These are phyloP conservation scores for Garcia nutans DNA, from an alignment of 345 rosid genomes.

Conservation along the genomic window DNA sequence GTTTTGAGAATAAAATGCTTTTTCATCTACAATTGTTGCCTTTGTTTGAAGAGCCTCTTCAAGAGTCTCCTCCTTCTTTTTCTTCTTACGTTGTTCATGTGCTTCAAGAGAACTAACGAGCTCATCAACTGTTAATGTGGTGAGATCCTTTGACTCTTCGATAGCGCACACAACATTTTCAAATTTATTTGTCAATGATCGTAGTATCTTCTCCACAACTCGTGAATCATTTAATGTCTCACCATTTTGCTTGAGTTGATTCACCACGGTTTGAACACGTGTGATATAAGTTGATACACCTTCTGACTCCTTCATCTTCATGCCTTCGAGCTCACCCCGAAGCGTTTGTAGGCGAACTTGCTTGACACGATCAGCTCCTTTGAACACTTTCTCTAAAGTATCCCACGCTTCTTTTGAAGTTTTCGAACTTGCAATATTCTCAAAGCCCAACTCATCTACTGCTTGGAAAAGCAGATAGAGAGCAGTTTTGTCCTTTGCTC, in stretches of 20 bases:
- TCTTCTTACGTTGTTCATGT: not conserved
- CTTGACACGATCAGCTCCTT: too few species aligned
- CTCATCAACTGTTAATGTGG: not conserved
- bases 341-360: constrained; percentile 7
- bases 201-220: not conserved
- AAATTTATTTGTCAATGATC: not conserved
- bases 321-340: constrained; percentile 1
- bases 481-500: constrained; percentile 2
- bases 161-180: too few species aligned
- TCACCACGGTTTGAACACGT: not conserved
- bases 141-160: not conserved
- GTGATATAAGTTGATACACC: constrained; percentile 8
- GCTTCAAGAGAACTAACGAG: not conserved
- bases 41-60: not conserved
- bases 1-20: too few species aligned
- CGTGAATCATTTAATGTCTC: not conserved
- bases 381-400: too few species aligned
- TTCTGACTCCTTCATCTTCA: constrained; percentile 12
- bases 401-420: too few species aligned
- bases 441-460: constrained; percentile 2
- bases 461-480: not conserved
- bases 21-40: too few species aligned
- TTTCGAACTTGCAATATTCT: constrained; percentile 1
- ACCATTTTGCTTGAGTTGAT: not conserved
- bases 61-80: not conserved